Evolutionary conservation across 139 green algal species (phyloP).

Genomic region (Chlamydomonas schloesseri): DNA sequence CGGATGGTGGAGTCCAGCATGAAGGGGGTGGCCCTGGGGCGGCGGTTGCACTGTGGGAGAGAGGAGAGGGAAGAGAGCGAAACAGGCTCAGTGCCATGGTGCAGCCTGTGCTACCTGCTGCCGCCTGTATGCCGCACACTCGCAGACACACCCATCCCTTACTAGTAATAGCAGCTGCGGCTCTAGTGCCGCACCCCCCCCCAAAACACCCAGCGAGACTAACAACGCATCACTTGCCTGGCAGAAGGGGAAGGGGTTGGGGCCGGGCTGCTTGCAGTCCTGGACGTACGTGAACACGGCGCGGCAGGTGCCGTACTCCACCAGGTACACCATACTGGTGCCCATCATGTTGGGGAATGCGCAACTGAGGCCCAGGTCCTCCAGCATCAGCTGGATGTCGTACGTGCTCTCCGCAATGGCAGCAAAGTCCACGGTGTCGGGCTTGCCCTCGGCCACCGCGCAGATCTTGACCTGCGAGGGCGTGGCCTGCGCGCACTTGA

Average conservation of each 20-base stretch:
- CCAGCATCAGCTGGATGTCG: not conserved
- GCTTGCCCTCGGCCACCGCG: not conserved
- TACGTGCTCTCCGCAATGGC: not conserved
- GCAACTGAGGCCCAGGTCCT: not conserved
- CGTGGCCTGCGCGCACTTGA: not conserved
- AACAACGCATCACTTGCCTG: no score
- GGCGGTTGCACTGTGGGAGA: not conserved
- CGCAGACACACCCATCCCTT: no score
- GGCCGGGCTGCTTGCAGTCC: not conserved
- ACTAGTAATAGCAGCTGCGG: not conserved
- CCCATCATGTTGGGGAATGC: not conserved
- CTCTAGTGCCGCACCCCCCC: not conserved
- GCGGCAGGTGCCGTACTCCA: not conserved
- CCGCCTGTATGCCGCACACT: no score
- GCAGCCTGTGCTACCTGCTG: no score
- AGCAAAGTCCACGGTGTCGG: not conserved
- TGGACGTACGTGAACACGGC: not conserved
- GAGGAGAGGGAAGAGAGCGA: not conserved
- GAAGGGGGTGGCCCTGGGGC: not conserved
- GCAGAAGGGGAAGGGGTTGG: not conserved
- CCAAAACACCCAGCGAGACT: not conserved
- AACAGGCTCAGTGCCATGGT: not conserved
- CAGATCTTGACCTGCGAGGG: not conserved
- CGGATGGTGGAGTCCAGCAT: not conserved
- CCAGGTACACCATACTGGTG: not conserved